Evolutionary conservation across 1,284 basidiomycete genomes (phyloP), one percentile per base, ranked within the genome.

Genomic region (Ganoderma lingzhi): DNA sequence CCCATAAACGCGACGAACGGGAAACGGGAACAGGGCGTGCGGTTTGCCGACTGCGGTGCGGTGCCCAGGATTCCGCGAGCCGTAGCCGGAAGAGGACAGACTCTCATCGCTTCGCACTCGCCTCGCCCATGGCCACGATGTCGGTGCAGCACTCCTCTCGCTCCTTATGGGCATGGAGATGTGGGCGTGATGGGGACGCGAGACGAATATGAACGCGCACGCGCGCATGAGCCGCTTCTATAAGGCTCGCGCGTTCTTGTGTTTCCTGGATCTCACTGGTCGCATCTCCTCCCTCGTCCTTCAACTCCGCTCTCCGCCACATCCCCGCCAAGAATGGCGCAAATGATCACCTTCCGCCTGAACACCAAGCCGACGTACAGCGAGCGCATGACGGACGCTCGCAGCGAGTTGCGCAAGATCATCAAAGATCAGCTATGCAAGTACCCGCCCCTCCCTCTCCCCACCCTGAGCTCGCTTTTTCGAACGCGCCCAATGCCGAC

Each of bases 311-410:
- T 67, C 60, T 63, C 62, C 56, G 65, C 69, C 42, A 51, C 62
- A 64, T 41, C 53, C 53, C 64, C 63, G 65, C 67, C 62, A 51
- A 67, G 62, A 59, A 73, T 70, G 69, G 61, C 70, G 56, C 72
- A 73, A 63, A 67, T 67, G 63, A 67, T 67, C 69, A 71, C 70
- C 62, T 73, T 73, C 68, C 72, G 72, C 59, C 32, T 79, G 41
- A 76, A 77, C 69, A 74, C 77, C 9, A 76, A 71, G 67, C 73
- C 75, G 63, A 75, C 76, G 55, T 80, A 80, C 65, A 79, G 78
- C 71, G 78, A 80, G 73, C 72, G 77, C 62, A 80, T 80, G 78
- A 78, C 78, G 32, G 77, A 79, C 60, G 78, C 78, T 19, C 76
- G 78, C 60, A 70, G 70, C 51, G 78, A 78, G 69, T 74, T 80